Evolutionary conservation across 805 yeast genomes (phyloP).

Genomic region (Yarrowia keelungensis): DNA sequence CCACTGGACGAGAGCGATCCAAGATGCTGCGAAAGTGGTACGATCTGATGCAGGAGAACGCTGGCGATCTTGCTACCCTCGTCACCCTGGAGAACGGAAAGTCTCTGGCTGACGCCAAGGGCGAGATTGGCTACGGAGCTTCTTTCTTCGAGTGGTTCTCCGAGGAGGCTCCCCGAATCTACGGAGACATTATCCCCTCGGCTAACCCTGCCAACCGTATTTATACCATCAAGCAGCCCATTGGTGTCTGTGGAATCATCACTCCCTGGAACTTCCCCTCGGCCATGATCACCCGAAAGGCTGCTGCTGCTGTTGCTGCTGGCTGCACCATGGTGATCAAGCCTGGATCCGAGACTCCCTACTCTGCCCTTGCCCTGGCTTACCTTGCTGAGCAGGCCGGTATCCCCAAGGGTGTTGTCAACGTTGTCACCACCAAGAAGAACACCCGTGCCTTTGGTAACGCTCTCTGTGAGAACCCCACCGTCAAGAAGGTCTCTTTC

Average conservation of each 20-base stretch:
- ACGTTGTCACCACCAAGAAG: conserved; percentile 59
- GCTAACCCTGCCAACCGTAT: conserved; percentile 57
- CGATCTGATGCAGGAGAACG: conserved; percentile 61
- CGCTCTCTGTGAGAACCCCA: conserved; percentile 61
- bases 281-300: conserved; percentile 77
- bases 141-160: conserved; percentile 90
- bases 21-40: conserved; percentile 60
- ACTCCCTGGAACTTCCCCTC: conserved; percentile 89
- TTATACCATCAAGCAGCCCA: conserved; percentile 70
- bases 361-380: conserved; percentile 73
- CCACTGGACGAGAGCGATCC: conserved; percentile 65
- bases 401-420: conserved; percentile 71
- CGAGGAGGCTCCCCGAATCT: conserved; percentile 70
- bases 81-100: conserved; percentile 79
- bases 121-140: conserved; percentile 71
- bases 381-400: conserved; percentile 70
- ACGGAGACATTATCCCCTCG: conserved; percentile 72
- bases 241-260: conserved; percentile 79
- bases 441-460: conserved; percentile 57
- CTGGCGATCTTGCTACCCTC: conserved; percentile 68
- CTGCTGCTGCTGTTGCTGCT: conserved; percentile 79
- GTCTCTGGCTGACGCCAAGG: conserved; percentile 71
- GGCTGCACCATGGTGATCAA: conserved; percentile 80
- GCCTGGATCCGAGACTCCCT: conserved; percentile 80
- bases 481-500: conserved; percentile 71